Evolutionary conservation across 2,329 filamentous ascomycete genomes (phyloP).

Genomic region (Botrytis cinerea): DNA sequence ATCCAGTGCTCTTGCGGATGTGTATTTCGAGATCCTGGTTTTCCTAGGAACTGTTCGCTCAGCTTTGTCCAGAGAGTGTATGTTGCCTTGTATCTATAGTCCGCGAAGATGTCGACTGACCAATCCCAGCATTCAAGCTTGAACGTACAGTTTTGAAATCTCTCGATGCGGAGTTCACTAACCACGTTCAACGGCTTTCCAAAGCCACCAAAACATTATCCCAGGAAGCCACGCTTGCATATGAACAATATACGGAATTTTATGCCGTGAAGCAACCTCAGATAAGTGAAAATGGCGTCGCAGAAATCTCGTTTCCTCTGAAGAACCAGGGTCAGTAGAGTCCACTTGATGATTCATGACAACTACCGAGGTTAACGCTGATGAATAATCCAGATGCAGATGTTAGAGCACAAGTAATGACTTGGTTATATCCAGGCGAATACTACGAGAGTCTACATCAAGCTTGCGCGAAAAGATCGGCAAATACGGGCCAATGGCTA

Average conservation of each 20-base stretch:
- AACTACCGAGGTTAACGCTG: conserved; percentile 3
- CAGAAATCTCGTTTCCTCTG: background rate
- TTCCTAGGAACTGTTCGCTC: conserved; percentile 5
- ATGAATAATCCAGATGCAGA: conserved; percentile 17
- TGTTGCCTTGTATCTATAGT: background rate
- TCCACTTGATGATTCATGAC: background rate
- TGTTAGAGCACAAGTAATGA: conserved; percentile 8
- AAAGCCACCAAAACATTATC: conserved; percentile 4
- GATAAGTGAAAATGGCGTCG: background rate
- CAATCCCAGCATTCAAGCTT: conserved; percentile 18
- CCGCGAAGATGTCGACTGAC: background rate
- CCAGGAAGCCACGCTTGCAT: conserved; percentile 15
- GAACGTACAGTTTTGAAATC: conserved; percentile 16
- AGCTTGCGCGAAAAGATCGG: conserved; percentile 19
- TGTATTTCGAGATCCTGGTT: conserved; percentile 20
- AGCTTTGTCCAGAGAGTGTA: conserved; percentile 17
- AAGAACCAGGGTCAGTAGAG: conserved; percentile 9
- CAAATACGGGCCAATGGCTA: conserved; percentile 21
- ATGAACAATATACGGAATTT: conserved; percentile 1
- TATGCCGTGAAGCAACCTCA: conserved; percentile 6
- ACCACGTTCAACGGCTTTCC: conserved; percentile 16
- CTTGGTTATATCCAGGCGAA: conserved; percentile 22
- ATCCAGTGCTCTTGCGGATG: conserved; percentile 15
- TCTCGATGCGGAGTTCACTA: conserved; percentile 13
- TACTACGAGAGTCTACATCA: conserved; percentile 19